Evolutionary conservation across 495 filamentous ascomycete genomes (phyloP), one percentile per base, ranked within the genome.

Genomic region (Talaromyces proteolyticus): DNA sequence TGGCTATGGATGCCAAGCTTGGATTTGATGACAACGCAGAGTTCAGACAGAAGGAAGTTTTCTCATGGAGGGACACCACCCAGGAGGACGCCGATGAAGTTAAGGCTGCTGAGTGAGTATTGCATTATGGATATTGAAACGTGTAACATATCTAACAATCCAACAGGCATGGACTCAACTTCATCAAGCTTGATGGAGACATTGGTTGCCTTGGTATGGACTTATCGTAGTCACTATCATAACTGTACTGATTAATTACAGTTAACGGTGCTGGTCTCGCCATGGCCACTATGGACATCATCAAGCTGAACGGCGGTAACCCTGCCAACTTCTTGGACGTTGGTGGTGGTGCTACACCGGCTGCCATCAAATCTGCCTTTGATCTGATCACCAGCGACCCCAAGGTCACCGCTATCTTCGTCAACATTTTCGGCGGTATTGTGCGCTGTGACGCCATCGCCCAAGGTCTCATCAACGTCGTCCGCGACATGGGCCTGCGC

Each of bases 281-380:
- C 65, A 98, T 98, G 93, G 93, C 93, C 49, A 98, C 93, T 58
- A 98, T 98, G 93, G 93, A 98, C 71, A 97, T 98, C 73, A 98
- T 98, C 80, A 98, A 98, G 80, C 82, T 98, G 22, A 98, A 98
- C 75, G 93, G 93, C 62, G 93, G 93, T 46, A 78, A 79, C 62
- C 93, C 93, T 47, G 93, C 93, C 51, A 98, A 98, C 80, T 98
- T 98, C 86, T 79, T 98, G 52, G 93, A 98, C 65, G 94, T 97
- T 54, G 93, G 93, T 56, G 93, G 93, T 66, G 93, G 93, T 75
- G 93, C 93, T 53, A 98, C 93, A 49, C 89, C 92, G 11, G 86
- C 89, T 58, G 93, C 93, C 54, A 98, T 98, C 75, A 89, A 92
- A 78, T 84, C 89, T 70, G 93, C 93, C 51, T 98, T 98, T 67